Evolutionary conservation across 805 yeast genomes (phyloP), one percentile per base, ranked within the genome.

Genomic region (Pichia thaimueangensis): DNA sequence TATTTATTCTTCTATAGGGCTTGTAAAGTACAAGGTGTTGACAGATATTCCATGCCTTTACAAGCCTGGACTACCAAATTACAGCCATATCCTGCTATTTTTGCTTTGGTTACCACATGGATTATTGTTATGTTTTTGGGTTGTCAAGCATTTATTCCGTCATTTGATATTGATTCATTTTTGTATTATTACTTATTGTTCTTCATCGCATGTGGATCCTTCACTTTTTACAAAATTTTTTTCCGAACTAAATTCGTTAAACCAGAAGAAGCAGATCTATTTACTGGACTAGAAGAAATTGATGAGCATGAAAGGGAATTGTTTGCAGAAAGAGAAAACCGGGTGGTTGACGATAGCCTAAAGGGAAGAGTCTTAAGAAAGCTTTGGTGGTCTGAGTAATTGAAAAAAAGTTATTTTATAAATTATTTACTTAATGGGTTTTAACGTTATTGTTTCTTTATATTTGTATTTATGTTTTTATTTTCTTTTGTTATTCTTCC

Each of bases 1-100:
- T 85, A 78, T 54, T 49, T 80, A 24, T 70, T 78, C 38, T 86
- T 82, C 62, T 74, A 77, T 59, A 70, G 72, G 45, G 88, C 84
- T 1, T 73, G 80, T 52, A 58, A 64, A 38, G 76, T 68, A 1
- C 87, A 84, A 53, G 70, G 71, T 15, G 49, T 75, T 20, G 74
- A 68, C 58, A 69, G 77, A 40, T 48, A 43, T 33, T 57, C 57
- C 2, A 38, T 59, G 47, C 75, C 80, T 6, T 73, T 73, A 58
- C 68, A 61, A 43, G 69, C 80, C 4, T 73, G 76, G 74, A 63
- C 65, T 47, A 57, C 64, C 10, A 59, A 65, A 15, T 68, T 73
- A 41, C 66, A 62, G 42, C 66, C 66, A 29, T 60, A 47, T 31
- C 61, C 64, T 16, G 60, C 62, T 2, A 45, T 48, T 19, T 43